These are phyloP conservation scores for Plantago ovata DNA, from an alignment of 257 asterid species.

Conservation along the genomic window DNA sequence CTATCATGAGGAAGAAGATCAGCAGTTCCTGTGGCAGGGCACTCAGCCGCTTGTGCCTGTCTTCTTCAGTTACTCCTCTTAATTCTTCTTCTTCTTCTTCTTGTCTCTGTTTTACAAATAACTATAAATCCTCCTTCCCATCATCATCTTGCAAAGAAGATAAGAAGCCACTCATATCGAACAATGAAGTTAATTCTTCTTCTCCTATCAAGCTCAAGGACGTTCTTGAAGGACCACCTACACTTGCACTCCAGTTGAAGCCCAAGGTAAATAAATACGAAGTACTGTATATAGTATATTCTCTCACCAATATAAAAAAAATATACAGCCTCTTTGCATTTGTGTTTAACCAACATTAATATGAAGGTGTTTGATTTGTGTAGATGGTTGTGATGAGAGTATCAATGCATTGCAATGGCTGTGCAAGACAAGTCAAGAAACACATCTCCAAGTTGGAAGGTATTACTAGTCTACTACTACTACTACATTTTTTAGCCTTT, in stretches of 20 bases:
- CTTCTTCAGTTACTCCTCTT: conserved; percentile 18
- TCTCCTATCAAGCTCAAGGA: conserved; percentile 37
- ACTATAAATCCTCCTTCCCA: background rate
- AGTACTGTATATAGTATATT: too few relatives aligned
- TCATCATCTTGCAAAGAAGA: background rate
- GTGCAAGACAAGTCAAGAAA: conserved; percentile 15
- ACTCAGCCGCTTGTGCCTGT: conserved; percentile 28
- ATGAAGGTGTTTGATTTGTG: background rate
- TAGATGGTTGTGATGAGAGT: conserved; percentile 17
- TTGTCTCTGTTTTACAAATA: conserved; percentile 21
- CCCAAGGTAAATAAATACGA: conserved; percentile 29
- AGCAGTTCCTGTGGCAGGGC: conserved; percentile 23
- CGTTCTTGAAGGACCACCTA: conserved; percentile 28
- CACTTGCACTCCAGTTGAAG: conserved; percentile 44
- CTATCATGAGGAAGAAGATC: conserved; percentile 25
- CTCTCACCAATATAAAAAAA: too few relatives aligned
- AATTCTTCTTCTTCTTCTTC: conserved; percentile 12
- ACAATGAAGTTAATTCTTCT: background rate
- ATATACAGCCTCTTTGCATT: too few relatives aligned
- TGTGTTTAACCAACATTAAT: too few relatives aligned
- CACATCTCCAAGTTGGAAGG: conserved; percentile 48
- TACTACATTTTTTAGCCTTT: background rate
- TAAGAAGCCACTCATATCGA: conserved; percentile 14
- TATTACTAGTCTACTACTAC: background rate
- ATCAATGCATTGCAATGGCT: conserved; percentile 17